These are phyloP conservation scores for Lizanozyma gosingica DNA, from an alignment of 1,139 yeast genomes.

Conservation along the genomic window DNA sequence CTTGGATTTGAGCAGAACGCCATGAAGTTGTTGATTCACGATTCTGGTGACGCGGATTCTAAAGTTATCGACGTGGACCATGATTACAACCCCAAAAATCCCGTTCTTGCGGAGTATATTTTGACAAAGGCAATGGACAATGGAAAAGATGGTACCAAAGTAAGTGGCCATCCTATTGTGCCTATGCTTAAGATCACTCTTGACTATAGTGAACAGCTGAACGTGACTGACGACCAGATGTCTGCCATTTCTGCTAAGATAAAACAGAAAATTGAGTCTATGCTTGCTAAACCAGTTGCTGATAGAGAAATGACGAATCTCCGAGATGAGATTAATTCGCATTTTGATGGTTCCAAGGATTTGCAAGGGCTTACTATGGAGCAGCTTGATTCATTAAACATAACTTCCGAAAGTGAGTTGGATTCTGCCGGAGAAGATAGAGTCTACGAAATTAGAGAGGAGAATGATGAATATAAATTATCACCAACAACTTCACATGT, in stretches of 20 bases:
- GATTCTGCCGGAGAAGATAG: conserved; percentile 6
- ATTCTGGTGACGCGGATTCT: conserved; percentile 6
- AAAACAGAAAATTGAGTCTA: conserved; percentile 22
- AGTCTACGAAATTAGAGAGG: conserved; percentile 14
- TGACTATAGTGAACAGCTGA: conserved; percentile 20
- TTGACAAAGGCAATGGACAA: conserved; percentile 20
- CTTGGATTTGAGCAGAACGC: conserved; percentile 47
- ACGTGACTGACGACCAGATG: conserved; percentile 29
- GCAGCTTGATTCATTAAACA: not conserved
- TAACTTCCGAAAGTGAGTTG: conserved; percentile 2
- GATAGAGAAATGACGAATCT: not conserved
- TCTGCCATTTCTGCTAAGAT: conserved; percentile 24
- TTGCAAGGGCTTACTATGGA: not conserved
- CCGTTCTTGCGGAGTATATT: conserved; percentile 35
- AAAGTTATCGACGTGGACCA: not conserved
- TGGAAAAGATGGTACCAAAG: too few species aligned
- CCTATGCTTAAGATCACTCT: conserved; percentile 33
- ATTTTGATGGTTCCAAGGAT: not conserved
- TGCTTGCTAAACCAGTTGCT: conserved; percentile 7
- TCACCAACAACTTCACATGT: conserved; percentile 11
- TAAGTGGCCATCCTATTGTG: conserved; percentile 15
- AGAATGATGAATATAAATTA: conserved; percentile 12
- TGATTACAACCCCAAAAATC: conserved; percentile 20
- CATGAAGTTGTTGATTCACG: conserved; percentile 33
- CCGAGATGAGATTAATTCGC: not conserved